phyloP scores from a whole-genome alignment of 139 green algal species.

The Chlamydomonas schloesseri region DNA sequence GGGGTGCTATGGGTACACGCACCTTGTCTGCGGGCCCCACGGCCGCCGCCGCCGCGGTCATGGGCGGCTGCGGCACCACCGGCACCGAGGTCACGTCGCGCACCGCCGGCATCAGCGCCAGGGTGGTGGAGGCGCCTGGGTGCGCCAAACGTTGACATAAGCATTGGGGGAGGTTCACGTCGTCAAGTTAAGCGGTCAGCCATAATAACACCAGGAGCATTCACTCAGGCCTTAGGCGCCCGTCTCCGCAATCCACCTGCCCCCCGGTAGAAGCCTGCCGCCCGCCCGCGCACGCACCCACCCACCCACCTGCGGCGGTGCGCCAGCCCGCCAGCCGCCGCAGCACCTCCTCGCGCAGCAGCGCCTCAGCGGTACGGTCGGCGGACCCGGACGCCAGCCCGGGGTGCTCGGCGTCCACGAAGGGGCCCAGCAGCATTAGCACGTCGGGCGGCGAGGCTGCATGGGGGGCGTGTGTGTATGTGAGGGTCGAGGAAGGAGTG shows the following conservation, averaged over 20 bases:
- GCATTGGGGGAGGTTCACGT: too few species aligned
- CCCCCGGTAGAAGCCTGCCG: too few species aligned
- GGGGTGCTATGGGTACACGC: too few species aligned
- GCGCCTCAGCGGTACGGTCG: conserved; percentile 79
- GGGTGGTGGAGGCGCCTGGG: conserved; percentile 38
- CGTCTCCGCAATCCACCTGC: too few species aligned
- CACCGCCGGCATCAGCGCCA: conserved; percentile 85
- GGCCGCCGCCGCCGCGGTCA: not conserved
- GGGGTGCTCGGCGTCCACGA: conserved; percentile 92
- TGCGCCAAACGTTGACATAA: too few species aligned
- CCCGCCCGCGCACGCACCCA: too few species aligned
- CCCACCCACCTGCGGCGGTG: too few species aligned
- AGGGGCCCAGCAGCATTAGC: conserved; percentile 91
- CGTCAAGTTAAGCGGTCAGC: too few species aligned
- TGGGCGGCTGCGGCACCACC: conserved; percentile 33
- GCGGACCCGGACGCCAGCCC: conserved; percentile 71
- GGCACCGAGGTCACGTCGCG: conserved; percentile 65
- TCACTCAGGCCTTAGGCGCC: too few species aligned
- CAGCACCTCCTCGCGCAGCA: conserved; percentile 74
- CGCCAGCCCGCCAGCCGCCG: conserved; percentile 56
- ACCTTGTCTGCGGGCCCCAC: conserved; percentile 23
- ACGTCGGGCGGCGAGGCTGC: conserved; percentile 66
- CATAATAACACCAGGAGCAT: too few species aligned
- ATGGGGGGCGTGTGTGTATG: not conserved
- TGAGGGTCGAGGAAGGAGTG: too few species aligned